Evolutionary conservation across 2,329 filamentous ascomycete genomes (phyloP), one percentile per base, ranked within the genome.

Genomic region (Aspergillus ochraceoroseus): DNA sequence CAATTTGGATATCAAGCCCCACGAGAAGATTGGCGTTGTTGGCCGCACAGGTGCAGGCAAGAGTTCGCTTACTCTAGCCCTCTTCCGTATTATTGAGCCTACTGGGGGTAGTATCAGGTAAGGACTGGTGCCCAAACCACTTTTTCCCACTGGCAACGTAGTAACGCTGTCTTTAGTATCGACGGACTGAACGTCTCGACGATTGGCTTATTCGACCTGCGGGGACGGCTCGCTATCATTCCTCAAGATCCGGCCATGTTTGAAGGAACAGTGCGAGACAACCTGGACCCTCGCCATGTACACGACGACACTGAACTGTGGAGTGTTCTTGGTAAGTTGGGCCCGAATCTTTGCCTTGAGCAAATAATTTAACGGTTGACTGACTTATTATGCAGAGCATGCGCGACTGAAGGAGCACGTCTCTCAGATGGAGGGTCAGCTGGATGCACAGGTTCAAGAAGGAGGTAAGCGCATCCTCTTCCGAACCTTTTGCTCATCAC

Each of bases 21-120:
- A 89, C 59, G 92, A 98, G 72, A 98, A 96, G 75, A 92, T 98
- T 63, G 92, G 92, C 46, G 89, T 98, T 7, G 92, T 98, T 20
- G 92, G 92, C 40, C 84, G 92, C 33, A 98, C 92, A 0, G 92
- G 92, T 38, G 92, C 92, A 20, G 92, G 92, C 59, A 98, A 98
- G 71, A 94, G 87, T 46, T 95, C 88, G 7, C 71, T 98, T 47
- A 96, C 92, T 0, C 74, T 98, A 47, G 83, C 92, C 2, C 73
- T 98, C 13, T 98, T 98, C 77, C 82, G 94, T 37, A 88, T 98
- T 52, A 96, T 98, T 48, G 94, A 98, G 68, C 80, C 89, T 2
- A 78, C 75, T 25, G 79, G 79, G 28, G 92, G 92, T 37, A 76
- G 83, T 56, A 92, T 98, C 54, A 68, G 60, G 68, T 70, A 57